Evolutionary conservation across 2,329 filamentous ascomycete species (phyloP).

Genomic region (Aspergillus tamarii): DNA sequence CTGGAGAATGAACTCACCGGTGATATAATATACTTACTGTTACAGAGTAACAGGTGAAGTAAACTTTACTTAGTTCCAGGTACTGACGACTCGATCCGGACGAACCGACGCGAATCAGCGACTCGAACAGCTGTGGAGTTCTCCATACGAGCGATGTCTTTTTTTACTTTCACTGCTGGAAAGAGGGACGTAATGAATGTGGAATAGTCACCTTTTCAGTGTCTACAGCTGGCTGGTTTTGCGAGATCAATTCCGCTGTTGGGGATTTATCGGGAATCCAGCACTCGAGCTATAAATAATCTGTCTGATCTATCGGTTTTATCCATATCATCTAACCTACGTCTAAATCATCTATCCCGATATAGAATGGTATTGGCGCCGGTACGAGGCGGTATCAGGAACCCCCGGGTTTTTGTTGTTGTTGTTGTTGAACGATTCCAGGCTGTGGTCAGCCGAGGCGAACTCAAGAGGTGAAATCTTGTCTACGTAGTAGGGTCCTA

Average conservation of each 20-base stretch:
- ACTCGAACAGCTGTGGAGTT: conserved; percentile 21
- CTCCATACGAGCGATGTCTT: neutral
- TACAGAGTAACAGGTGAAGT: neutral
- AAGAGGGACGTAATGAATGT: conserved; percentile 7
- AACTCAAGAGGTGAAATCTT: neutral
- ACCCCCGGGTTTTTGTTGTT: conserved; percentile 17
- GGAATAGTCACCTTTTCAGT: neutral
- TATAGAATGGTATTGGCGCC: conserved; percentile 2
- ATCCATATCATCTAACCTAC: neutral
- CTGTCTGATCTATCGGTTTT: neutral
- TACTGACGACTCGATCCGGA: conserved; percentile 28
- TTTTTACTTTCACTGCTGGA: neutral
- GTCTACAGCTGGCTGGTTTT: neutral
- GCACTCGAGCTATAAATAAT: neutral
- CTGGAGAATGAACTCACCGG: neutral
- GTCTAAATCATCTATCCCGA: conserved; percentile 1
- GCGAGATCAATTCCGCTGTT: neutral
- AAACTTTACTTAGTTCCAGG: conserved; percentile 25
- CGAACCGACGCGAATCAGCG: conserved; percentile 28
- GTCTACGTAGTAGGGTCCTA: neutral
- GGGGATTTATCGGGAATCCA: neutral
- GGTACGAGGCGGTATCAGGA: conserved; percentile 23
- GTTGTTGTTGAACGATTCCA: neutral
- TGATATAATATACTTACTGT: neutral
- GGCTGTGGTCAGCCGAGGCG: neutral